Evolutionary conservation across 1,284 basidiomycete genomes (phyloP).

Genomic region (Inonotus obliquus): DNA sequence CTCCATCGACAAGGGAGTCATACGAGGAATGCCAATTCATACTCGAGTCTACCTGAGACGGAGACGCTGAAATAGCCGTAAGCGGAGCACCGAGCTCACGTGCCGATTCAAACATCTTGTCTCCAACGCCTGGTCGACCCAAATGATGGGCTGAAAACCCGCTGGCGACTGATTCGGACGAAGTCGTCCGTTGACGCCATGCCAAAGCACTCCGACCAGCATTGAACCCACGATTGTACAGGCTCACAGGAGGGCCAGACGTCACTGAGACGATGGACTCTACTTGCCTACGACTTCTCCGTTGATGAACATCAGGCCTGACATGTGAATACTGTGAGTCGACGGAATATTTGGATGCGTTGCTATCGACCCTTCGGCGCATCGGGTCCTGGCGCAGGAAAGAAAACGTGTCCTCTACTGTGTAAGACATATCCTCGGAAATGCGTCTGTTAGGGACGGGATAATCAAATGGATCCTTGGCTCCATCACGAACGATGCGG

Average conservation of each 20-base stretch:
- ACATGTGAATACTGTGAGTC: constrained; percentile 30
- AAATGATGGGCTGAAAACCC: constrained; percentile 54
- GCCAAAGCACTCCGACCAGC: constrained; percentile 59
- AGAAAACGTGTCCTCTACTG: constrained; percentile 69
- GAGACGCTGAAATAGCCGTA: constrained; percentile 64
- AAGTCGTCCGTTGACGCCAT: constrained; percentile 53
- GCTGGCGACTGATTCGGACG: constrained; percentile 62
- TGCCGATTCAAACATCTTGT: constrained; percentile 81
- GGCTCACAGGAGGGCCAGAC: constrained; percentile 62
- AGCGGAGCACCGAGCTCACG: constrained; percentile 56
- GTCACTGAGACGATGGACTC: constrained; percentile 43
- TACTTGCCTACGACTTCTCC: constrained; percentile 37
- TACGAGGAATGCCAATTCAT: constrained; percentile 38
- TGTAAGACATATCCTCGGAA: constrained; percentile 49
- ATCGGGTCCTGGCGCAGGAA: constrained; percentile 45
- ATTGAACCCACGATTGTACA: constrained; percentile 64
- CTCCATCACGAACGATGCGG: constrained; percentile 56
- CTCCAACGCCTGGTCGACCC: constrained; percentile 73
- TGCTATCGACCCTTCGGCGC: constrained; percentile 62
- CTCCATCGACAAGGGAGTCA: constrained; percentile 59
- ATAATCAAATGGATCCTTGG: constrained; percentile 73
- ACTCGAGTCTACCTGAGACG: constrained; percentile 40
- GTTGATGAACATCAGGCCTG: constrained; percentile 24
- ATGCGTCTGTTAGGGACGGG: constrained; percentile 49
- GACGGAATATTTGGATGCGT: constrained; percentile 74